Evolutionary conservation across 257 asterid genomes (phyloP).

Genomic region (Primulina eburnea): DNA sequence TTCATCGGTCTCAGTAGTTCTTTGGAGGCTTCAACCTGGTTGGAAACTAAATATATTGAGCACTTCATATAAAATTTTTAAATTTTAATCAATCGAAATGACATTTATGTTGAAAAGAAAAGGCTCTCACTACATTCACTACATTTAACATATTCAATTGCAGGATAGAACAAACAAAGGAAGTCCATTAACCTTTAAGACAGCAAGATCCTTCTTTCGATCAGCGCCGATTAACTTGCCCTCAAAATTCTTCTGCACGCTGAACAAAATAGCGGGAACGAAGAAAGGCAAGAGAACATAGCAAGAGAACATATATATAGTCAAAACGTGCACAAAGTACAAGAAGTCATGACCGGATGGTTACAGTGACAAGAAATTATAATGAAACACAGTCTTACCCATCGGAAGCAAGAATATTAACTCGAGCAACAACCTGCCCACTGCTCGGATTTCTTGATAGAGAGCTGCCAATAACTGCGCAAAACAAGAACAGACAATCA

Average conservation of each 20-base stretch:
- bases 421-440: conserved; percentile 93
- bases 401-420: conserved; percentile 80
- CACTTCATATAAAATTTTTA: too few species aligned
- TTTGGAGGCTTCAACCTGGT: conserved; percentile 78
- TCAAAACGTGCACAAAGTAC: background rate
- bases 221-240: conserved; percentile 89
- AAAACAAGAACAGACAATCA: conserved; percentile 25
- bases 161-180: conserved; percentile 15
- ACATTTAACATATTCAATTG: background rate
- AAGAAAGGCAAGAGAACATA: conserved; percentile 15
- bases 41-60: background rate
- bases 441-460: conserved; percentile 79
- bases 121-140: background rate
- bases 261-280: conserved; percentile 24
- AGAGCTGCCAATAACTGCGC: conserved; percentile 87
- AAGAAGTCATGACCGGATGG: conserved; percentile 5
- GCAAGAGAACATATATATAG: conserved; percentile 14
- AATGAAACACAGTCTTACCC: conserved; percentile 54
- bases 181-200: conserved; percentile 61
- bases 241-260: conserved; percentile 92
- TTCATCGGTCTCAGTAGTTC: conserved; percentile 76
- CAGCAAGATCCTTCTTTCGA: conserved; percentile 98
- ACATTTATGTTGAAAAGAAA: background rate
- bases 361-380: background rate
- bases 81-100: background rate